Evolutionary conservation across 2,329 filamentous ascomycete genomes (phyloP), one percentile per base, ranked within the genome.

Genomic region (Xylariales sp.): DNA sequence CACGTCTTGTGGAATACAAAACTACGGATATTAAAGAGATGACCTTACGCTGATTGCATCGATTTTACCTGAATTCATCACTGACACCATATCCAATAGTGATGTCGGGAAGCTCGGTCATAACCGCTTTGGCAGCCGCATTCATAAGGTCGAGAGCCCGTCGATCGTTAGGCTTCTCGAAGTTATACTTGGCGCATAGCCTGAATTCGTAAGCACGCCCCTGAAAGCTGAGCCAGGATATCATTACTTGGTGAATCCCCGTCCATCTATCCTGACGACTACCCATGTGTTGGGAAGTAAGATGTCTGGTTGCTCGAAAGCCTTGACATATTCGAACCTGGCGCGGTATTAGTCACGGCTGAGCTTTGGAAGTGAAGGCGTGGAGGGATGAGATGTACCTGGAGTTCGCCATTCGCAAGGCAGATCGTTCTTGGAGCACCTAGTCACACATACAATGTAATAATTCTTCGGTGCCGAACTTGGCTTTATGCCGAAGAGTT

Each of bases 111-210:
- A 97, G 67, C 38, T 94, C 86, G 48, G 77, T 78, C 66, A 96
- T 80, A 34, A 96, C 88, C 5, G 84, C 84, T 45, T 80, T 78
- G n/a, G 93, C 93, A 2, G 89, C 89, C 1, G 81, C 80, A 57
- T 98, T 98, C 91, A 98, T 97, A 51, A 98, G 80, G 61, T 94
- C 80, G 10, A 97, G 69, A 0, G 90, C 93, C 49, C 87, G 78
- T 29, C 75, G 74, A 63, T 98, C 93, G 64, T 97, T 98, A 28
- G 93, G 93, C 65, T 97, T 98, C 53, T 82, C 74, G 57, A 97
- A 97, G 16, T 69, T 69, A 66, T 97, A 93, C 62, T 85, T 87
- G 47, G 80, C 74, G 46, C 88, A 90, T 53, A 43, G 28, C 4
- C 16, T 15, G 22, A 16, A n/a, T 40, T 14, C 5, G 14, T 43